Evolutionary conservation across 2,329 filamentous ascomycete genomes (phyloP).

Genomic region (Monosporascus sp.): DNA sequence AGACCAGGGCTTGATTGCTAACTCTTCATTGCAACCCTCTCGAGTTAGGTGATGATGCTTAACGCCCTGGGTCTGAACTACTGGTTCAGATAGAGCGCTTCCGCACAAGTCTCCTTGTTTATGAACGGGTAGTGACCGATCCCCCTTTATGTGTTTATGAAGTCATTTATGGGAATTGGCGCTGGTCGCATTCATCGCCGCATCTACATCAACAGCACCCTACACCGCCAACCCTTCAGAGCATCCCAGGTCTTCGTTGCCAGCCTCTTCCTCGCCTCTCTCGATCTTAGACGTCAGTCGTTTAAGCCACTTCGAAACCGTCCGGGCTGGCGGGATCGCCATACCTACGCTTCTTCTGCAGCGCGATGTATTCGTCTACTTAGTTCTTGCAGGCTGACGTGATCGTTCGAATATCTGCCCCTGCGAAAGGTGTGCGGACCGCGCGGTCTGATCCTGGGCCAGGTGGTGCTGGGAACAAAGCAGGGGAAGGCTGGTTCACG

Average conservation of each 20-base stretch:
- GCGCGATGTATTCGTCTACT: constrained; percentile 24
- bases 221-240: constrained; percentile 52
- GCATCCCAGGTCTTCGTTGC: constrained; percentile 42
- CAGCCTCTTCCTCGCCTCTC: constrained; percentile 38
- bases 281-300: constrained; percentile 43
- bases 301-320: constrained; percentile 44
- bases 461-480: constrained; percentile 4
- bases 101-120: too few species aligned
- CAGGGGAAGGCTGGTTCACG: neutral
- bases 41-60: too few species aligned
- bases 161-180: neutral
- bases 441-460: constrained; percentile 9
- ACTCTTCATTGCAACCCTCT: neutral
- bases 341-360: constrained; percentile 28
- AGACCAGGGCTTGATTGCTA: neutral
- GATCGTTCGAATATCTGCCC: constrained; percentile 17
- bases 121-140: too few species aligned
- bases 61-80: too few species aligned
- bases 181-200: neutral
- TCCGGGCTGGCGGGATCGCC: constrained; percentile 40
- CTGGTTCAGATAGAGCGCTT: too few species aligned
- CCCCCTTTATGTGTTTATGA: neutral
- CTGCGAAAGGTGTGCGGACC: constrained; percentile 10
- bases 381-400: constrained; percentile 24
- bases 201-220: constrained; percentile 41